Evolutionary conservation across 139 green algal species (phyloP).

Genomic region (Coelastrella sp.): DNA sequence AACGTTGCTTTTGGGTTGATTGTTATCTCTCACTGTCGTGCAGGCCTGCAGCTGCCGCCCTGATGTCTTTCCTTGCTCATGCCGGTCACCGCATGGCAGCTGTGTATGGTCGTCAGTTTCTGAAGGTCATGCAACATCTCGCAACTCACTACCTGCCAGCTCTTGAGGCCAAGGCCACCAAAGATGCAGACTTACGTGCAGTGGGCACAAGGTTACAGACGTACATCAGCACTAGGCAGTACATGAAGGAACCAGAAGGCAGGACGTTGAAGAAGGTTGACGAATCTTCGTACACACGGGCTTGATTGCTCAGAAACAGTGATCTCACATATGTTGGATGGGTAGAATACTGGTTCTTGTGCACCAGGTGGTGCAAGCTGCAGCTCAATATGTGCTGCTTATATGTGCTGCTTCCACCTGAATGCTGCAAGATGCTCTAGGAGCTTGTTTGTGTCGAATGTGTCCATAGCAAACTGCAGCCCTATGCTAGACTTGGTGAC

Average conservation of each 20-base stretch:
- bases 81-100: conserved; percentile 31
- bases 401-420: too few relatives aligned
- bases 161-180: conserved; percentile 18
- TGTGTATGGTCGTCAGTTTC: conserved; percentile 46
- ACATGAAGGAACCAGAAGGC: conserved; percentile 40
- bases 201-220: conserved; percentile 35
- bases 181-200: conserved; percentile 42
- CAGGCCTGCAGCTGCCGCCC: conserved; percentile 24
- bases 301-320: too few relatives aligned
- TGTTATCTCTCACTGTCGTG: background rate
- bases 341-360: too few relatives aligned
- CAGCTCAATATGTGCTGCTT: too few relatives aligned
- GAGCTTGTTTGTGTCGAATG: too few relatives aligned
- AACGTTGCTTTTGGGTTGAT: background rate
- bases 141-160: conserved; percentile 35
- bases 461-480: too few relatives aligned
- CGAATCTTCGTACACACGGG: conserved; percentile 18
- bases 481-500: too few relatives aligned
- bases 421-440: too few relatives aligned
- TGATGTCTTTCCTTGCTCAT: conserved; percentile 42
- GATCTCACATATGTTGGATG: too few relatives aligned
- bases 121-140: conserved; percentile 26
- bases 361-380: too few relatives aligned
- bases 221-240: conserved; percentile 16
- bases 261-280: conserved; percentile 26